phyloP scores from a whole-genome alignment of 768 basidiomycete species.

The Thelephora ganbajun region DNA sequence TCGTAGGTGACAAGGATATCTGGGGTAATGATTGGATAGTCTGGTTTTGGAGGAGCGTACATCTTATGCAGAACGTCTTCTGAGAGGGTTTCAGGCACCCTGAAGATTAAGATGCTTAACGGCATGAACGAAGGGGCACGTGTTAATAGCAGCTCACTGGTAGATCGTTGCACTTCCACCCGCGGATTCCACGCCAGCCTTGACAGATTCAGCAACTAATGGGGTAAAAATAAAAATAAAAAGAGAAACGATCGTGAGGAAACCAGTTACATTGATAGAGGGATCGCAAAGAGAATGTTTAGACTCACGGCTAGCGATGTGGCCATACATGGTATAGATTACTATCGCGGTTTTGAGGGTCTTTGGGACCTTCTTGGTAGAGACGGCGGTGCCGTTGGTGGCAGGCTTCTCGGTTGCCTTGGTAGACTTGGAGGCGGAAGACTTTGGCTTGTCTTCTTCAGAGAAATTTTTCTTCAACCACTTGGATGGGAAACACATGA shows the following conservation, averaged over 20 bases:
- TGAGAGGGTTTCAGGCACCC: constrained; percentile 70
- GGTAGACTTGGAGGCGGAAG: constrained; percentile 3
- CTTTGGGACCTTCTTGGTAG: constrained; percentile 6
- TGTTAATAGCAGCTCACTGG: constrained; percentile 21
- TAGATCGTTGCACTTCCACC: constrained; percentile 34
- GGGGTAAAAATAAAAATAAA: not conserved
- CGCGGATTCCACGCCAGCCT: constrained; percentile 25
- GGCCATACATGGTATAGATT: constrained; percentile 67
- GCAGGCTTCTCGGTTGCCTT: not conserved
- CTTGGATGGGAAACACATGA: constrained; percentile 13
- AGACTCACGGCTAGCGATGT: constrained; percentile 49
- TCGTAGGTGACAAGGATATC: constrained; percentile 48
- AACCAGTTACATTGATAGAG: too few species aligned
- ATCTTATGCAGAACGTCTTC: constrained; percentile 51
- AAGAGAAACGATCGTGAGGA: not conserved
- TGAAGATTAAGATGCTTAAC: constrained; percentile 11
- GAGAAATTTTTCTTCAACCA: constrained; percentile 8
- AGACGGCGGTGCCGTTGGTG: not conserved
- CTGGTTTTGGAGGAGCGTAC: constrained; percentile 58
- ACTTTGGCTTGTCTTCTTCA: constrained; percentile 6
- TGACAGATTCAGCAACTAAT: constrained; percentile 46
- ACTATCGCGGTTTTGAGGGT: constrained; percentile 51
- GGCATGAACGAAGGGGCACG: not conserved
- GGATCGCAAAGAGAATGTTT: not conserved
- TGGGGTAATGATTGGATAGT: constrained; percentile 57